phyloP scores from a whole-genome alignment of 306 rosid species.

The Abrus precatorius region DNA sequence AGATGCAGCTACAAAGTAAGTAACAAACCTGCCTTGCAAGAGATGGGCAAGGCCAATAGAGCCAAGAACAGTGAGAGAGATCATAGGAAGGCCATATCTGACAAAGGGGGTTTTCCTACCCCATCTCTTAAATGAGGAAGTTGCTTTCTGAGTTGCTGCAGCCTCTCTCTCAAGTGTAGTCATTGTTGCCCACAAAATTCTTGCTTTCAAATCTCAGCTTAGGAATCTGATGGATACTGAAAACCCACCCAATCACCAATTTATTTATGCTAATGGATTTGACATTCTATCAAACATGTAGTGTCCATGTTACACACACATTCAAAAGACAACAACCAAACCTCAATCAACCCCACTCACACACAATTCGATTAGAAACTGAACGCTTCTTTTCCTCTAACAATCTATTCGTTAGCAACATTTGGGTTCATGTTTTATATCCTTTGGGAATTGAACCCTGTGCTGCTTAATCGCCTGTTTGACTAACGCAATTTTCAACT shows the following conservation, averaged over 20 bases:
- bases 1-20: neutral
- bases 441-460: no score
- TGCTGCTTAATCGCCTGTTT: no score
- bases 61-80: slow-evolving; percentile 87
- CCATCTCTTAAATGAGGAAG: slow-evolving; percentile 70
- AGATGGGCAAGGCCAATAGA: slow-evolving; percentile 89
- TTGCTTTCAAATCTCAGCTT: slow-evolving; percentile 8
- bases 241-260: slow-evolving; percentile 20
- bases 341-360: neutral
- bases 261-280: neutral
- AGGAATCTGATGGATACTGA: neutral
- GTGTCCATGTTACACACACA: neutral
- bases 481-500: no score
- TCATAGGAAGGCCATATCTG: slow-evolving; percentile 93
- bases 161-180: slow-evolving; percentile 45
- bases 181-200: slow-evolving; percentile 42
- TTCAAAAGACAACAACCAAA: neutral
- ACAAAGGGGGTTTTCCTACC: slow-evolving; percentile 82
- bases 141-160: slow-evolving; percentile 48
- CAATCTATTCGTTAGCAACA: neutral
- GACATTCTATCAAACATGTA: slow-evolving; percentile 50
- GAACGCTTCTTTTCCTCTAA: slow-evolving; percentile 14
- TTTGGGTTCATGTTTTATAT: neutral
- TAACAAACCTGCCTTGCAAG: slow-evolving; percentile 81
- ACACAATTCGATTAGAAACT: neutral